Evolutionary conservation across 2,329 filamentous ascomycete species (phyloP), one percentile per base, ranked within the genome.

Genomic region (Pseudogymnoascus sp.): DNA sequence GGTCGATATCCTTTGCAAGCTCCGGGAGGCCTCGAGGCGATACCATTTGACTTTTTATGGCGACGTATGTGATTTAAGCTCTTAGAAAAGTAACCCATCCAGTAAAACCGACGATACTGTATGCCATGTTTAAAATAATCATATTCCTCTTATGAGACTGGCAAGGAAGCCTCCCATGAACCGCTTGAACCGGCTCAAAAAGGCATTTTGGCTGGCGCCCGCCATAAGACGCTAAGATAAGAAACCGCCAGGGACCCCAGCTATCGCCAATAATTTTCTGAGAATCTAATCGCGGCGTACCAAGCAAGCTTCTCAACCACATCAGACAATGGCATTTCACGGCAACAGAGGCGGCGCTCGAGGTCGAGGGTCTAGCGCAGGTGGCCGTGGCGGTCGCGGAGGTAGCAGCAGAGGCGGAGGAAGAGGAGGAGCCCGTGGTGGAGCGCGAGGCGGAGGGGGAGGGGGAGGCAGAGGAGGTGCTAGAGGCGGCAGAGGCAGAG

Each of bases 391-490:
- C 35, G 61, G 68, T 50, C 63, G 65, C 31, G 64, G 71, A 42
- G 70, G 71, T 14, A 66, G 69, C 37, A 64, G 60, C 38, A 65
- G 68, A 66, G 68, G 70, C 53, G 69, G 69, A 21, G 66, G 62
- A 35, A 63, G 66, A 60, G 66, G 69, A 44, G 56, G 61, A 21
- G 59, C 31, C 4, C 35, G 61, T 66, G 66, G 75, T 68, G 70
- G 71, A 42, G 72, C 75, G 69, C 70, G 71, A 47, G 72, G 75
- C 60, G 71, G 75, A 59, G 63, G 67, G 33, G 65, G 66, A 64
- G 68, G 70, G 33, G 65, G 66, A 64, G 68, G 70, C 64, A 64
- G 69, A 63, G 66, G 66, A 6, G 65, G 71, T 37, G 50, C 62
- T 63, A 63, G 70, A 69, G 63, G 71, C 56, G 71, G 71, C 18